Evolutionary conservation across 768 basidiomycete species (phyloP), one percentile per base, ranked within the genome.

Genomic region (Aureoboletus auriporus): DNA sequence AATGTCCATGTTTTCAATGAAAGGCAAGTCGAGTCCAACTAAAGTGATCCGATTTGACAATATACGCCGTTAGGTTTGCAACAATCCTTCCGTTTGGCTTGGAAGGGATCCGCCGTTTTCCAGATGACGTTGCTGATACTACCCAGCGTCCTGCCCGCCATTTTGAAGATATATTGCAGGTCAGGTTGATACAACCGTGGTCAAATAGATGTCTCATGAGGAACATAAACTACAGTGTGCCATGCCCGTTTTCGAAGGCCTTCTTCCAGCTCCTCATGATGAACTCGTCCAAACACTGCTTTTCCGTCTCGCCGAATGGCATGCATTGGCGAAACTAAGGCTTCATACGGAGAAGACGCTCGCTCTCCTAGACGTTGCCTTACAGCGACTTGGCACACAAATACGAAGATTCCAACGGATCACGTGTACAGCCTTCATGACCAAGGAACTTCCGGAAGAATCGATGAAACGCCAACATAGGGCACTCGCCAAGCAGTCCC

Each of bases 171-270:
- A 7, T 55, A 11, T 51, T 59, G 2, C 53, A 55, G 50, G 58
- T 59, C 9, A 28, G 31, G 10, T 3, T 13, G n/a, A n/a, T 6
- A 12, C 10, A 8, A 10, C 33, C n/a, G n/a, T n/a, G 20, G 6
- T 6, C 12, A 17, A 8, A 4, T 30, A 6, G 6, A 7, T 35
- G 10, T 16, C 12, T 28, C 5, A 13, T 8, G 3, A 3, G 6
- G 5, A 20, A 36, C 27, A 13, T 30, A 73, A n/a, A n/a, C n/a
- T n/a, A n/a, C n/a, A n/a, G 71, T 70, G 69, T 42, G 55, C 67
- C 0, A 59, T 73, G 3, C 72, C 73, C 0, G 67, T 59, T 0
- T 72, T 75, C 28, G 69, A 75, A 6, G 71, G 66, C 4, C 60
- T 77, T 0, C 53, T 75, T 1, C 62, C 59, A 4, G 47, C 58